Conservation (phyloP, 371 early-diverging fungal genomes). For the Basidiobolus meristosporus region DNA sequence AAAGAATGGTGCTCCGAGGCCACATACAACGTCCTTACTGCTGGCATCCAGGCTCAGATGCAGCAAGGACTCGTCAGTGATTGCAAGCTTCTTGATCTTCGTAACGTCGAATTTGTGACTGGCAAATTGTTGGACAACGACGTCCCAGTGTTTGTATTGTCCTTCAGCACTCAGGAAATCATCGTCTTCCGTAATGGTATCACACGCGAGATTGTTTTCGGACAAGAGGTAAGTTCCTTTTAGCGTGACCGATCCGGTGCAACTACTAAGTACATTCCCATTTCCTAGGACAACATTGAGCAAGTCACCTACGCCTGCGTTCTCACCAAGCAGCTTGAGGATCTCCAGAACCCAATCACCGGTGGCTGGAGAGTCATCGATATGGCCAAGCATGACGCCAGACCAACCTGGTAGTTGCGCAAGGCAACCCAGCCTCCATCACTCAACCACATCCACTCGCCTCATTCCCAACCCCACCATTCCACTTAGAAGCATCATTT, state of each 20-base stretch:
- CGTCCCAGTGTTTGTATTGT: constrained; percentile 70
- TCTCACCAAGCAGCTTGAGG: constrained; percentile 73
- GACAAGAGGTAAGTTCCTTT: constrained; percentile 36
- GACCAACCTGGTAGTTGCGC: constrained; percentile 31
- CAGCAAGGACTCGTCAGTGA: constrained; percentile 78
- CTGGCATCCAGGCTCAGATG: constrained; percentile 65
- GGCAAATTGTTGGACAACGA: constrained; percentile 31
- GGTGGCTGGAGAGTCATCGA: constrained; percentile 84
- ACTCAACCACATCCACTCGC: too few species aligned
- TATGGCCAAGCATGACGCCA: constrained; percentile 59
- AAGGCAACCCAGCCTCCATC: too few species aligned
- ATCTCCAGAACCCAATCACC: constrained; percentile 69
- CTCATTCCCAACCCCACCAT: too few species aligned
- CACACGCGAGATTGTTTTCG: constrained; percentile 66
- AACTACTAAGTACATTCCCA: neutral
- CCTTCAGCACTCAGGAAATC: constrained; percentile 87
- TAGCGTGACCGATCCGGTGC: neutral
- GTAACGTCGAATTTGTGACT: constrained; percentile 45
- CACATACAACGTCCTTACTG: constrained; percentile 73
- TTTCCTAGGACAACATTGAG: constrained; percentile 56
- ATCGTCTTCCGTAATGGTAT: constrained; percentile 76
- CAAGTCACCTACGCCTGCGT: constrained; percentile 71
- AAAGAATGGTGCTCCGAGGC: constrained; percentile 89
- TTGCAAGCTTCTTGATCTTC: constrained; percentile 82
- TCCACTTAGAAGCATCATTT: too few species aligned